Evolutionary conservation across 345 rosid genomes (phyloP).

Genomic region (Lepidium didymum): DNA sequence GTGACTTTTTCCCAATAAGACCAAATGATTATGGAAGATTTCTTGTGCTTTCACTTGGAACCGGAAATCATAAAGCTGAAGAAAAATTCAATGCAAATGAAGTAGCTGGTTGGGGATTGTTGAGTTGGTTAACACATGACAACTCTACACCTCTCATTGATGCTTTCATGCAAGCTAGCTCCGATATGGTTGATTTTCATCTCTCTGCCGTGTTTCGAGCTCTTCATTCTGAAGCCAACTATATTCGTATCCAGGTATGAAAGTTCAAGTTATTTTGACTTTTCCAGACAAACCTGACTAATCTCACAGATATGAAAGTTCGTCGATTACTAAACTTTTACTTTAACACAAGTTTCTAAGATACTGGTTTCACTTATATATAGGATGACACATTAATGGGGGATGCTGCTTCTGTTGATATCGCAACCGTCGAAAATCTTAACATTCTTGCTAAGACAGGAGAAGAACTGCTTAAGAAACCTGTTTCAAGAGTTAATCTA

Average conservation of each 20-base stretch:
- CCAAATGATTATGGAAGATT: constrained; percentile 42
- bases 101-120: constrained; percentile 55
- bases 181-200: constrained; percentile 57
- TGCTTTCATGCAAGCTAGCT: constrained; percentile 51
- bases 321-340: neutral
- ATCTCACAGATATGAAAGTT: too few relatives aligned
- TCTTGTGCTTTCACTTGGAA: constrained; percentile 52
- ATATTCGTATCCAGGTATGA: constrained; percentile 27
- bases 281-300: too few relatives aligned
- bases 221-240: constrained; percentile 34
- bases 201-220: constrained; percentile 40
- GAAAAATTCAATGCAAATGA: constrained; percentile 34
- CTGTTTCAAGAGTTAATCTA: constrained; percentile 40
- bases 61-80: constrained; percentile 33
- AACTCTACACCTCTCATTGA: constrained; percentile 47
- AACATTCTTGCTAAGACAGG: constrained; percentile 39
- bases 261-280: too few relatives aligned
- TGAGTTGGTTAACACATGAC: constrained; percentile 51
- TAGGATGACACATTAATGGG: constrained; percentile 46
- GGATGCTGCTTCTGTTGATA: constrained; percentile 36
- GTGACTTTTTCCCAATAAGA: constrained; percentile 35
- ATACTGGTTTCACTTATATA: neutral
- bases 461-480: constrained; percentile 42
- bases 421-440: constrained; percentile 44
- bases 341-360: neutral